Percentiles rank a stretch among this genome's conserved stretches.
These are phyloP conservation scores for Carex sylvatica DNA, from an alignment of 202 grass and related monocot species.

Conservation along the genomic window DNA sequence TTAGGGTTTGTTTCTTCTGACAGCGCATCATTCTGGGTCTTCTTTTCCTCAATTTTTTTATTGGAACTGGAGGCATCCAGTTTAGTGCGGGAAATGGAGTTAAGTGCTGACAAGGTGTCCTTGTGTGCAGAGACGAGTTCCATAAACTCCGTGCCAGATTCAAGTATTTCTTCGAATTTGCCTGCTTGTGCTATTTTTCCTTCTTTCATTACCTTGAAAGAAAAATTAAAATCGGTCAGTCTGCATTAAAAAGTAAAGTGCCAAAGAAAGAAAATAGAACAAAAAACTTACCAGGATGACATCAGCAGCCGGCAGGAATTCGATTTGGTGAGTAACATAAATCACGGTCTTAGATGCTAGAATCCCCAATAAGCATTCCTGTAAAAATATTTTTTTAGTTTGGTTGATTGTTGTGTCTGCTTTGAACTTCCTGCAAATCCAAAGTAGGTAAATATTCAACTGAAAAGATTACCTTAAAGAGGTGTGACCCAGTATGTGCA, in stretches of 20 bases:
- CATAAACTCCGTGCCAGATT: constrained; percentile 65
- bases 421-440: not conserved
- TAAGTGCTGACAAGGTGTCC: constrained; percentile 41
- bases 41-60: constrained; percentile 38
- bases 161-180: constrained; percentile 63
- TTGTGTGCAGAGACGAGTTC: constrained; percentile 80
- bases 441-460: not conserved
- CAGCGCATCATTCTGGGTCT: constrained; percentile 8
- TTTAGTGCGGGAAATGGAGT: not conserved
- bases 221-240: not conserved
- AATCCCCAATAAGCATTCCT: constrained; percentile 69
- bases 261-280: not conserved
- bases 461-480: constrained; percentile 55
- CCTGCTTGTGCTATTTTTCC: constrained; percentile 75
- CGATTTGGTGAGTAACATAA: constrained; percentile 72
- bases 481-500: constrained; percentile 72
- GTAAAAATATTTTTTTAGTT: not conserved
- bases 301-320: constrained; percentile 69
- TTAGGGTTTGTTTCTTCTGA: constrained; percentile 29
- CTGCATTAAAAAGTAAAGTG: not conserved
- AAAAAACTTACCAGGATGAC: constrained; percentile 63
- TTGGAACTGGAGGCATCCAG: constrained; percentile 22
- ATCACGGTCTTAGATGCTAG: constrained; percentile 68
- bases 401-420: not conserved
- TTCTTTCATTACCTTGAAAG: constrained; percentile 65